Conservation (phyloP, 371 early-diverging fungal genomes). For the Smittium culicis region DNA sequence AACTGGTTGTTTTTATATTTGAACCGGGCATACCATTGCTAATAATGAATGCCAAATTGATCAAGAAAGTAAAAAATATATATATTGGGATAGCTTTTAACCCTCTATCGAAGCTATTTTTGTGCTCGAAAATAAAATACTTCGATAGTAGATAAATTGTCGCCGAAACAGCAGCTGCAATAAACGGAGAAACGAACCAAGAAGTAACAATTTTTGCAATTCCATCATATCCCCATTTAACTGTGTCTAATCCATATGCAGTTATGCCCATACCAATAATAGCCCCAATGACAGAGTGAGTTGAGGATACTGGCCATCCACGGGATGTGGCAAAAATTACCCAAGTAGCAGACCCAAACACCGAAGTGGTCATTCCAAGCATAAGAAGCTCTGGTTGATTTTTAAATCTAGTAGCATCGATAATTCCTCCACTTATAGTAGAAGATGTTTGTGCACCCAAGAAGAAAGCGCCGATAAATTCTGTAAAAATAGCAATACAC, state of each 20-base stretch:
- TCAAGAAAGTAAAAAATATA: constrained; percentile 52
- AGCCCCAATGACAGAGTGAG: constrained; percentile 70
- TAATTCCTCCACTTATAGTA: constrained; percentile 61
- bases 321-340: constrained; percentile 45
- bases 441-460: constrained; percentile 61
- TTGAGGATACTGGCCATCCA: constrained; percentile 43
- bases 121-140: constrained; percentile 41
- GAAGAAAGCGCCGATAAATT: constrained; percentile 67
- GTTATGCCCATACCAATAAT: constrained; percentile 63
- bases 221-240: constrained; percentile 58
- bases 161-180: constrained; percentile 50
- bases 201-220: constrained; percentile 55
- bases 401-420: constrained; percentile 36
- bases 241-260: constrained; percentile 46
- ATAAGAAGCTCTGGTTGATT: constrained; percentile 56
- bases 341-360: constrained; percentile 64
- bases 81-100: constrained; percentile 64
- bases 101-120: constrained; percentile 56
- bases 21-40: constrained; percentile 51
- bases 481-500: constrained; percentile 67
- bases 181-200: constrained; percentile 62
- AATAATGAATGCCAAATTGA: constrained; percentile 59
- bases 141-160: constrained; percentile 51
- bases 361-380: constrained; percentile 68
- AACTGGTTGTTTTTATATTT: constrained; percentile 24